Evolutionary conservation across 306 rosid species (phyloP).

Genomic region (Castanea crenata): DNA sequence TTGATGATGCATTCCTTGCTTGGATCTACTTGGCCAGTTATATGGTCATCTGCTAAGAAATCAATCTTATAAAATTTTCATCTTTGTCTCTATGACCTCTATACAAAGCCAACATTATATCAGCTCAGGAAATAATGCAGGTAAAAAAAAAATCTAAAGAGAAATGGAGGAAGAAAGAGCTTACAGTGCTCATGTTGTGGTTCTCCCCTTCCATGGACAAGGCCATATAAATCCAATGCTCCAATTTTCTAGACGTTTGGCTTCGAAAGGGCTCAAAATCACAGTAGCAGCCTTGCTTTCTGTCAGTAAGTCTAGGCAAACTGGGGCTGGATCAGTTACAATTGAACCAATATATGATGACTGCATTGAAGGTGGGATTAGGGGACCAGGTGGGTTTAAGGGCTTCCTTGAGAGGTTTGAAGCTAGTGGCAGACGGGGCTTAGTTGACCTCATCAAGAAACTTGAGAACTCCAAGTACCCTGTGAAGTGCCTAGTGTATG

Average conservation of each 20-base stretch:
- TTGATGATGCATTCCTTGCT: no score
- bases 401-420: conserved; percentile 19
- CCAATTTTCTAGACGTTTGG: conserved; percentile 32
- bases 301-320: background rate
- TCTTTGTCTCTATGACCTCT: no score
- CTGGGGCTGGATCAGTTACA: background rate
- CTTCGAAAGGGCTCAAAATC: conserved; percentile 16
- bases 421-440: background rate
- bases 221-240: conserved; percentile 36
- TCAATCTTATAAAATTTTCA: no score
- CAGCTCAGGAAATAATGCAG: conserved; percentile 1
- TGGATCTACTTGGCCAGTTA: no score
- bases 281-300: conserved; percentile 18
- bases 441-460: conserved; percentile 10
- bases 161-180: conserved; percentile 21
- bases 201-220: background rate
- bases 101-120: background rate
- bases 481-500: conserved; percentile 27
- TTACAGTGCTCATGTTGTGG: background rate
- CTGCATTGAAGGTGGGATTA: background rate
- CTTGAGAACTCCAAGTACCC: conserved; percentile 3
- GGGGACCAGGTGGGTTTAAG: background rate
- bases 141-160: background rate
- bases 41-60: no score
- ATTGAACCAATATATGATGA: background rate